phyloP scores from a whole-genome alignment of 352 stramenopile species.

The Discostella stelligera region DNA sequence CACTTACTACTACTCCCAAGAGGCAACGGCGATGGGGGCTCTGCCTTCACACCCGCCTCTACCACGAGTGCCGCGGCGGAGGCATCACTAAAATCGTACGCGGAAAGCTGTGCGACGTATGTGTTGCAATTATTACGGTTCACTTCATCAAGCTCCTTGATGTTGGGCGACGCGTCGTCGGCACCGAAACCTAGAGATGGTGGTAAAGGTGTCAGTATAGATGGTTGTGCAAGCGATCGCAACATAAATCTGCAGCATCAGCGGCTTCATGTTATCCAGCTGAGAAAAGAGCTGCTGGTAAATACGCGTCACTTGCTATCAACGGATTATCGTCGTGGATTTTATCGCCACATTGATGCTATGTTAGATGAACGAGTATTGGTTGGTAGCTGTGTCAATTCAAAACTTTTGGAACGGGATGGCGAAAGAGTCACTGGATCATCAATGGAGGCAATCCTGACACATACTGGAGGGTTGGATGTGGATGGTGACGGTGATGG shows the following conservation, averaged over 20 bases:
- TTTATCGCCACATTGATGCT: slow-evolving; percentile 92
- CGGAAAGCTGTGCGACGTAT: slow-evolving; percentile 91
- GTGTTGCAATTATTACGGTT: slow-evolving; percentile 91
- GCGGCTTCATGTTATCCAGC: slow-evolving; percentile 84
- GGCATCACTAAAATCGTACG: slow-evolving; percentile 87
- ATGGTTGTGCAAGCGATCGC: not conserved
- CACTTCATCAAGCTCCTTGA: slow-evolving; percentile 40
- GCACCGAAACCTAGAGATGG: not conserved
- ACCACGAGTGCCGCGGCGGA: not conserved
- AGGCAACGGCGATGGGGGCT: not conserved
- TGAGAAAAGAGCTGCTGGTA: slow-evolving; percentile 93
- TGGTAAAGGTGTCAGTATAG: not conserved
- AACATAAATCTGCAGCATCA: slow-evolving; percentile 83
- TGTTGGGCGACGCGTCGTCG: not conserved
- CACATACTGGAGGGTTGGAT: slow-evolving; percentile 13
- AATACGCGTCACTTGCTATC: slow-evolving; percentile 95
- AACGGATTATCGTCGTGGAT: slow-evolving; percentile 95
- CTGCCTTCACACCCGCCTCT: not conserved
- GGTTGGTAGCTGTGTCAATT: slow-evolving; percentile 84
- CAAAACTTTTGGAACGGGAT: slow-evolving; percentile 3
- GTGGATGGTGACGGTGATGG: slow-evolving; percentile 26
- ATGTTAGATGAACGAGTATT: slow-evolving; percentile 95
- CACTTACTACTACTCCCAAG: slow-evolving; percentile 85
- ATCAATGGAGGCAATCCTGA: slow-evolving; percentile 57
- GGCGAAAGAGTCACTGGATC: slow-evolving; percentile 58